These are phyloP conservation scores for Arachnomyces sp. DNA, from an alignment of 2,329 filamentous ascomycete genomes.

Conservation along the genomic window DNA sequence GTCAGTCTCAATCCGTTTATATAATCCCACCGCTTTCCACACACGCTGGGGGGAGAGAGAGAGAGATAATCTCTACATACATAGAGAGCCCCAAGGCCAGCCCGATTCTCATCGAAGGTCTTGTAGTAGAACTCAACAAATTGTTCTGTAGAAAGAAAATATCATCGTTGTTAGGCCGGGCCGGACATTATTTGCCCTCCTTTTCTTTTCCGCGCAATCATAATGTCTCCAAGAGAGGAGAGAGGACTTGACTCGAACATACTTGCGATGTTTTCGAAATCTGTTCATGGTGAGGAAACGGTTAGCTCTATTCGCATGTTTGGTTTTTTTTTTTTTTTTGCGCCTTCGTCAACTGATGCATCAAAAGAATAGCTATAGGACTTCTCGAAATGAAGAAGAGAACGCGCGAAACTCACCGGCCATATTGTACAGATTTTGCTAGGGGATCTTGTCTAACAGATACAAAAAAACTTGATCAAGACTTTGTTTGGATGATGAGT, in stretches of 20 bases:
- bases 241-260: conserved; percentile 25
- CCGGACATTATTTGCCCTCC: conserved; percentile 36
- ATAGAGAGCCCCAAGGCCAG: conserved; percentile 63
- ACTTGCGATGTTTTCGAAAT: conserved; percentile 34
- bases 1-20: conserved; percentile 1
- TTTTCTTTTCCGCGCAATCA: conserved; percentile 28
- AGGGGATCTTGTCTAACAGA: not conserved
- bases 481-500: not conserved
- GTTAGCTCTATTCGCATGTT: conserved; percentile 9
- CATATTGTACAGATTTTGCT: conserved; percentile 23
- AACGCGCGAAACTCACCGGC: conserved; percentile 21
- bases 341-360: no score
- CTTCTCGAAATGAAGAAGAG: no score
- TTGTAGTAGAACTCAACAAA: conserved; percentile 90
- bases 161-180: conserved; percentile 30
- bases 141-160: conserved; percentile 53
- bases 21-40: no score
- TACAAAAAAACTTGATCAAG: not conserved
- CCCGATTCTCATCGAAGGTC: conserved; percentile 70
- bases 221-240: conserved; percentile 3
- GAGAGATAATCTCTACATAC: conserved; percentile 54
- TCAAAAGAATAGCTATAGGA: no score
- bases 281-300: conserved; percentile 15
- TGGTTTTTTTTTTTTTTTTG: no score
- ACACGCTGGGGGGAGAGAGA: not conserved